phyloP scores from a whole-genome alignment of 2,329 filamentous ascomycete species.

The Erysiphe pulchra region DNA sequence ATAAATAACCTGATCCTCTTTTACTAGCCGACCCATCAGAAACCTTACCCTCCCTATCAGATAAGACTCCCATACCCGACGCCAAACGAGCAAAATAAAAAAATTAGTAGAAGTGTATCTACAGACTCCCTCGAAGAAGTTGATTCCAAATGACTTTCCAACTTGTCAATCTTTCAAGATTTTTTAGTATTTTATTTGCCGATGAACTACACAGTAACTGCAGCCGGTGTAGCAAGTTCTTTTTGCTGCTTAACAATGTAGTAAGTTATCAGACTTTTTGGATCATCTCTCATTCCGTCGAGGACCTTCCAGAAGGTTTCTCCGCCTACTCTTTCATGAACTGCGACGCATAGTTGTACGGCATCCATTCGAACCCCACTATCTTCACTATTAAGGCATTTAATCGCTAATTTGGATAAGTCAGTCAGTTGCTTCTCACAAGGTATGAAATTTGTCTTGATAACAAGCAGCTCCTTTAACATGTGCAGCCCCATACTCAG shows the following conservation, averaged over 20 bases:
- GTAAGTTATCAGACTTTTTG: constrained; percentile 55
- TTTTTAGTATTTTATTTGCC: too few relatives aligned
- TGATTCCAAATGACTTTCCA: background rate
- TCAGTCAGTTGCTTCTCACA: constrained; percentile 23
- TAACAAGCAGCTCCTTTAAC: constrained; percentile 28
- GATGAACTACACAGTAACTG: background rate
- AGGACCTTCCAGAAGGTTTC: constrained; percentile 41
- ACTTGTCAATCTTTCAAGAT: too few relatives aligned
- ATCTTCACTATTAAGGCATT: constrained; percentile 32
- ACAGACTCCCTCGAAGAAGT: background rate
- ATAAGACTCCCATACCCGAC: too few relatives aligned
- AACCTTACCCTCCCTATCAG: too few relatives aligned
- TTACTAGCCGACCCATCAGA: too few relatives aligned
- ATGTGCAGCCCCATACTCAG: constrained; percentile 38
- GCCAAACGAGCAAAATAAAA: too few relatives aligned
- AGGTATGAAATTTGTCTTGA: constrained; percentile 20
- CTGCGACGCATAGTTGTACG: constrained; percentile 51
- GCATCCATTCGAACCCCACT: constrained; percentile 46
- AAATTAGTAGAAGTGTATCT: too few relatives aligned
- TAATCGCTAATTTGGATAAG: constrained; percentile 24
- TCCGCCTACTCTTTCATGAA: constrained; percentile 37
- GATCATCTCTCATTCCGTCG: constrained; percentile 38
- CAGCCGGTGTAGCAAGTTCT: constrained; percentile 15
- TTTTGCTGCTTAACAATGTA: constrained; percentile 50
- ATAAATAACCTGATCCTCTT: too few relatives aligned